phyloP scores from a whole-genome alignment of 1,284 basidiomycete genomes.

The Veloporphyrellus conicus region DNA sequence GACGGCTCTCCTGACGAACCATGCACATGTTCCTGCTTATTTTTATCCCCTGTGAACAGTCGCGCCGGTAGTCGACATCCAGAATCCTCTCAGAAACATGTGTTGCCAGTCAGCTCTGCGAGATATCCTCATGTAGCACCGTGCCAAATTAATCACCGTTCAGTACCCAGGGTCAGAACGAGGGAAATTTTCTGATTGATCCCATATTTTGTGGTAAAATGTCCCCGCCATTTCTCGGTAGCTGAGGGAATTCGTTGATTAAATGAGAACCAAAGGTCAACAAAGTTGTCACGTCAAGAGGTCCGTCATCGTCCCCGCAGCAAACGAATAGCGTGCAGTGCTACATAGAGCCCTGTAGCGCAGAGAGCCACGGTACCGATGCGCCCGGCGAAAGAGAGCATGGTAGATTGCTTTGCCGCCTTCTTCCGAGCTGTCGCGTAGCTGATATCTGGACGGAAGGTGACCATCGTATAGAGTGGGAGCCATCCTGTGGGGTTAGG shows the following conservation, averaged over 20 bases:
- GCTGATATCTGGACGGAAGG: slow-evolving; percentile 90
- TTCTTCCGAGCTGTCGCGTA: slow-evolving; percentile 72
- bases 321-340: slow-evolving; percentile 38
- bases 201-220: slow-evolving; percentile 19
- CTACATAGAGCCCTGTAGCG: slow-evolving; percentile 40
- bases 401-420: slow-evolving; percentile 55
- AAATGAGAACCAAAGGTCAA: slow-evolving; percentile 26
- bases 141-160: slow-evolving; percentile 35
- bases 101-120: slow-evolving; percentile 19
- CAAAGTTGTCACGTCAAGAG: slow-evolving; percentile 16
- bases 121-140: slow-evolving; percentile 33
- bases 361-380: slow-evolving; percentile 45
- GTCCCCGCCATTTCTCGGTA: slow-evolving; percentile 14
- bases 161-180: slow-evolving; percentile 21
- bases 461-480: slow-evolving; percentile 94
- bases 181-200: slow-evolving; percentile 22
- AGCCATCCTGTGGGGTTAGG: slow-evolving; percentile 73
- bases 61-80: slow-evolving; percentile 13
- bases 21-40: slow-evolving; percentile 27
- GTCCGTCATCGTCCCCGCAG: slow-evolving; percentile 28
- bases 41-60: slow-evolving; percentile 34
- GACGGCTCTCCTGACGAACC: slow-evolving; percentile 10
- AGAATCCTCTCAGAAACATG: slow-evolving; percentile 27
- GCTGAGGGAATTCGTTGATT: slow-evolving; percentile 5
- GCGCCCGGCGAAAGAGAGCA: slow-evolving; percentile 45